Conservation (phyloP, 805 yeast species). For the Pichia californica region DNA sequence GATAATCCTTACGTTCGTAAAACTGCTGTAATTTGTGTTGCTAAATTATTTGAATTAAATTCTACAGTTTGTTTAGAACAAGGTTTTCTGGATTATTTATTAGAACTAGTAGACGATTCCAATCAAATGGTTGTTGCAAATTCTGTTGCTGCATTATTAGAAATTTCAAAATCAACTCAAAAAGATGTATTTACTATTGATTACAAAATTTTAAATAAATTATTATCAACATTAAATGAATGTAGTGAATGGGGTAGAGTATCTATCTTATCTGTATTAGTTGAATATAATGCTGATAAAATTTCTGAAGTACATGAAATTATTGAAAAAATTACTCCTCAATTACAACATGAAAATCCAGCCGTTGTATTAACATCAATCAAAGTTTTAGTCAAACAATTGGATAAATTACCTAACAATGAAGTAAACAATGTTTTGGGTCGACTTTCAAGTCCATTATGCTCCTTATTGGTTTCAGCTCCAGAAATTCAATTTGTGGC, state of each 20-base stretch:
- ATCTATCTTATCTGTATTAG: conserved; percentile 73
- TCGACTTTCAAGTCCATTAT: conserved; percentile 78
- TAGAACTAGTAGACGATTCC: conserved; percentile 67
- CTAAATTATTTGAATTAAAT: conserved; percentile 84
- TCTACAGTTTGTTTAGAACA: conserved; percentile 76
- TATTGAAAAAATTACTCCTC: conserved; percentile 86
- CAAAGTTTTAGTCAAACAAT: conserved; percentile 69
- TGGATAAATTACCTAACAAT: conserved; percentile 38
- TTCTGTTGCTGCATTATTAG: conserved; percentile 79
- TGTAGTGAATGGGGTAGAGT: conserved; percentile 99
- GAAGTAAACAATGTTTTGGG: conserved; percentile 44
- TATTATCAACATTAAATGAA: conserved; percentile 83
- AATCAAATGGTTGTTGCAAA: conserved; percentile 98
- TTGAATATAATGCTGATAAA: conserved; percentile 57
- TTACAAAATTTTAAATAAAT: conserved; percentile 44
- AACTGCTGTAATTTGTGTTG: conserved; percentile 96
- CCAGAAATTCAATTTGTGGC: conserved; percentile 96
- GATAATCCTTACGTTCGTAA: conserved; percentile 97
- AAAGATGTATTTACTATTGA: conserved; percentile 32
- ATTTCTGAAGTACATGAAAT: conserved; percentile 72
- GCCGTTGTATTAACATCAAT: conserved; percentile 86
- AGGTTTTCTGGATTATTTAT: conserved; percentile 70
- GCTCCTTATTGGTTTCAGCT: conserved; percentile 78
- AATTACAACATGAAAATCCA: conserved; percentile 94
- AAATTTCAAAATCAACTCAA: conserved; percentile 41